Evolutionary conservation across 176 grass and related monocot genomes (phyloP).

Genomic region (Coix lacrymajobi): DNA sequence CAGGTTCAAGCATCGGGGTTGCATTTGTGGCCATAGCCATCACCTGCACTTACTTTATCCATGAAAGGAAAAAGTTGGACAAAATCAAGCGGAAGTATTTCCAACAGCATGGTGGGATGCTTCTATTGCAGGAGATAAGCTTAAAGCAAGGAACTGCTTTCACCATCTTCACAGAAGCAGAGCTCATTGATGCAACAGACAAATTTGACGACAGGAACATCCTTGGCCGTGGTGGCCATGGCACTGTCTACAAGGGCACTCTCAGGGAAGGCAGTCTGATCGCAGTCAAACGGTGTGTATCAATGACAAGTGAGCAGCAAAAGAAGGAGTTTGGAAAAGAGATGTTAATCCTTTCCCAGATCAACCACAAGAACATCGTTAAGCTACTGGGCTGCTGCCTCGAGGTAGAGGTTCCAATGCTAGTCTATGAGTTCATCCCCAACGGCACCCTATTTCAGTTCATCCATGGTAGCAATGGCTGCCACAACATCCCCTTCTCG

Average conservation of each 20-base stretch:
- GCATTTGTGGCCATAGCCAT: background rate
- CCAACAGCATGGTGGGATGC: conserved; percentile 22
- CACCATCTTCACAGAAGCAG: conserved; percentile 19
- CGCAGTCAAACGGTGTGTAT: conserved; percentile 20
- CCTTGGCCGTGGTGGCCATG: conserved; percentile 1
- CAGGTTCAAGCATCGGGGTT: background rate
- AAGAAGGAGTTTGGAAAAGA: conserved; percentile 33
- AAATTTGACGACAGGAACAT: conserved; percentile 26
- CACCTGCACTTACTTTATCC: background rate
- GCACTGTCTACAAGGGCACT: conserved; percentile 23
- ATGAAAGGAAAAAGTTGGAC: conserved; percentile 28
- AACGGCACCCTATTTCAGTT: conserved; percentile 28
- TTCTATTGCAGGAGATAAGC: conserved; percentile 18
- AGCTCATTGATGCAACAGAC: conserved; percentile 28
- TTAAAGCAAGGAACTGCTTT: conserved; percentile 6
- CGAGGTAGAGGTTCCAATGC: conserved; percentile 37
- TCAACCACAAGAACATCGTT: conserved; percentile 32
- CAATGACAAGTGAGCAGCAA: background rate
- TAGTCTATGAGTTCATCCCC: conserved; percentile 39
- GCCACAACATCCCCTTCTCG: background rate
- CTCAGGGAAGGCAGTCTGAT: background rate
- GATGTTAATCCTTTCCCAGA: conserved; percentile 31
- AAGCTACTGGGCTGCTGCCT: conserved; percentile 39
- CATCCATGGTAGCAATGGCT: conserved; percentile 10
- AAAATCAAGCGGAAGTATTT: conserved; percentile 35